Evolutionary conservation across 1,284 basidiomycete genomes (phyloP).

Genomic region (Anthracocystis walkeri): DNA sequence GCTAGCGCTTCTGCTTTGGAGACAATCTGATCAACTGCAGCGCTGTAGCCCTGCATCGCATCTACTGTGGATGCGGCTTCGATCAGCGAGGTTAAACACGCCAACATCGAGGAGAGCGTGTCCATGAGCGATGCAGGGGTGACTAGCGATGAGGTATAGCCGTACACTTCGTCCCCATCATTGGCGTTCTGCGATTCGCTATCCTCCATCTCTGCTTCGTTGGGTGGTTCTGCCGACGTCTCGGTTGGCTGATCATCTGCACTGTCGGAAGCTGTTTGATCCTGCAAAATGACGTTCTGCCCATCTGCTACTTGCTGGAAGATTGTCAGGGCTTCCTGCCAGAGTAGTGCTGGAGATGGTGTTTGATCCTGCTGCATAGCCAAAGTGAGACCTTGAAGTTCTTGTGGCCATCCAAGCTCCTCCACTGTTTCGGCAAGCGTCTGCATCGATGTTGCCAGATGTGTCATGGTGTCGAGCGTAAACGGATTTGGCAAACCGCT

Average conservation of each 20-base stretch:
- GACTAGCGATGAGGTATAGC: conserved; percentile 54
- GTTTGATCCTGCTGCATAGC: not conserved
- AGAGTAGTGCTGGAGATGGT: conserved; percentile 14
- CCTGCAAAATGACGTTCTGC: conserved; percentile 32
- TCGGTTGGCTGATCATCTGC: not conserved
- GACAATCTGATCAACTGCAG: conserved; percentile 13
- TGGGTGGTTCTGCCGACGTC: not conserved
- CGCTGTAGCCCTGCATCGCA: conserved; percentile 12
- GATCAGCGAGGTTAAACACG: conserved; percentile 36
- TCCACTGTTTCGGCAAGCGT: conserved; percentile 49
- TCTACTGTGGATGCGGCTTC: conserved; percentile 25
- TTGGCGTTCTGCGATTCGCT: not conserved
- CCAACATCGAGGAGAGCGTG: conserved; percentile 36
- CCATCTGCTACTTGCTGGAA: conserved; percentile 33
- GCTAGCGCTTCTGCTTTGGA: conserved; percentile 8
- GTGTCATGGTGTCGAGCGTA: conserved; percentile 44
- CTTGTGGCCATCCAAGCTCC: conserved; percentile 45
- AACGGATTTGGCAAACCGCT: conserved; percentile 46
- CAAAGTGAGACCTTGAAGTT: conserved; percentile 4
- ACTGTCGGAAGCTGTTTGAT: conserved; percentile 20
- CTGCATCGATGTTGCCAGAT: conserved; percentile 41
- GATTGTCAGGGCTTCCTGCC: conserved; percentile 30
- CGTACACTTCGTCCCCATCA: conserved; percentile 24
- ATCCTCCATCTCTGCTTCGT: not conserved
- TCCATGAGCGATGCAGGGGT: conserved; percentile 50